These are phyloP conservation scores for Euclidium syriacum DNA, from an alignment of 345 rosid genomes.

Conservation along the genomic window DNA sequence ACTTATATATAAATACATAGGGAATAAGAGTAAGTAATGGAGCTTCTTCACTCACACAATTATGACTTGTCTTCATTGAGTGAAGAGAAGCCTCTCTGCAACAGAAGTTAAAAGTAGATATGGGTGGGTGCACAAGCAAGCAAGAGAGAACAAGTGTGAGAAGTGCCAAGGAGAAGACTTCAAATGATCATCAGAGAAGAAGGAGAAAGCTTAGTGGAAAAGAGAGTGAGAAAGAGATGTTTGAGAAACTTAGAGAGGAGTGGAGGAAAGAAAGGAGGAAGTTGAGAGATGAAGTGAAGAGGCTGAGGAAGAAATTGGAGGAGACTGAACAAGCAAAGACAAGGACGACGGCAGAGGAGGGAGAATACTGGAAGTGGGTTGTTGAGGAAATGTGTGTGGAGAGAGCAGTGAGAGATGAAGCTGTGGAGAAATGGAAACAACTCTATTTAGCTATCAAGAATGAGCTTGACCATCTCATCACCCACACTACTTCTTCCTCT, in stretches of 20 bases:
- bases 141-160: slow-evolving; percentile 22
- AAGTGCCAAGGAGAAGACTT: slow-evolving; percentile 37
- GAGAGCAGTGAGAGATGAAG: slow-evolving; percentile 61
- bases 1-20: slow-evolving; percentile 14
- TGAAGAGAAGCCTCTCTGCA: slow-evolving; percentile 21
- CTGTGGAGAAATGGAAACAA: slow-evolving; percentile 78
- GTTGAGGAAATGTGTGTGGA: slow-evolving; percentile 64
- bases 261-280: slow-evolving; percentile 69
- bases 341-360: too few species aligned
- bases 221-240: slow-evolving; percentile 49
- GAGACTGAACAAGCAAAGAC: slow-evolving; percentile 41
- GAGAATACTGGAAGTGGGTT: slow-evolving; percentile 34
- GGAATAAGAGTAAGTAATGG: slow-evolving; percentile 10
- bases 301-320: slow-evolving; percentile 39
- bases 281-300: slow-evolving; percentile 58
- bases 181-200: slow-evolving; percentile 35
- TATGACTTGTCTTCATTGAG: slow-evolving; percentile 22
- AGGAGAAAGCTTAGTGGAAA: slow-evolving; percentile 47
- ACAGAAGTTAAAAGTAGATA: too few species aligned
- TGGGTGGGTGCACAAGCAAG: slow-evolving; percentile 41
- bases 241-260: slow-evolving; percentile 47
- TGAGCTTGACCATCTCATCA: slow-evolving; percentile 82
- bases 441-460: slow-evolving; percentile 75
- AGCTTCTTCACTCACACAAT: slow-evolving; percentile 24
- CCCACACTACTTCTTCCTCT: slow-evolving; percentile 55